A percentile compares a stretch with the other conserved stretches of the same genome.
These are phyloP conservation scores for Wolfiporia cocos DNA, from an alignment of 1,284 basidiomycete genomes.

Conservation along the genomic window DNA sequence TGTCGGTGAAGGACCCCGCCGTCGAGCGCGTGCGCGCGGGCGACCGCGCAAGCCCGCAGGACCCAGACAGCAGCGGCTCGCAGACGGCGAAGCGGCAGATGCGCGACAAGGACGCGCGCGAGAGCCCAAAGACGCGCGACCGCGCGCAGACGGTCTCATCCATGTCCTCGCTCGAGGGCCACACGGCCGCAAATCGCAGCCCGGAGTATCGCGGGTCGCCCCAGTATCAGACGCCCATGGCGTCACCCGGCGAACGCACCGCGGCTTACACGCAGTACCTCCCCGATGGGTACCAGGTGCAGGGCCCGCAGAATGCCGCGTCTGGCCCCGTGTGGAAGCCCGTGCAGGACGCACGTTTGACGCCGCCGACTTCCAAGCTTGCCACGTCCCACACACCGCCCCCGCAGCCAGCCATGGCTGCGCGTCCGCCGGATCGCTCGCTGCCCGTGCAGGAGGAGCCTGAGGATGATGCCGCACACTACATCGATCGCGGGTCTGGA, in stretches of 20 bases:
- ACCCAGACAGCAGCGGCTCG: constrained; percentile 31
- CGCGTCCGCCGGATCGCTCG: constrained; percentile 65
- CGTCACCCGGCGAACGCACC: constrained; percentile 47
- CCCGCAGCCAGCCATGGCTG: constrained; percentile 45
- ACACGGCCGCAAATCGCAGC: constrained; percentile 26
- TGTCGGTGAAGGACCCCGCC: constrained; percentile 44
- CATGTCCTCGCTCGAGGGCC: constrained; percentile 33
- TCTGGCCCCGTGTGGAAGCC: constrained; percentile 26
- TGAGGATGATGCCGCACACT: constrained; percentile 49
- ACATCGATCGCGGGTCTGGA: constrained; percentile 23
- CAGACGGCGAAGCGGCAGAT: constrained; percentile 23
- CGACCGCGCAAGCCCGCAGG: constrained; percentile 50
- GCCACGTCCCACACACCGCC: constrained; percentile 43
- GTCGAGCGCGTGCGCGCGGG: constrained; percentile 48
- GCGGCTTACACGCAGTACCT: constrained; percentile 42
- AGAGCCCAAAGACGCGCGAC: constrained; percentile 47
- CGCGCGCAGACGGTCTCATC: constrained; percentile 30
- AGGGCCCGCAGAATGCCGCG: constrained; percentile 20
- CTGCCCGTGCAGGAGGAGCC: constrained; percentile 73
- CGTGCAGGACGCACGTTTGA: constrained; percentile 26
- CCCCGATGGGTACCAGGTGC: constrained; percentile 38
- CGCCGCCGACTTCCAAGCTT: constrained; percentile 37
- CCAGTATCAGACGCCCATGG: constrained; percentile 42
- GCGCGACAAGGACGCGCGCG: constrained; percentile 34
- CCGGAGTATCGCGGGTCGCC: constrained; percentile 53